Base-by-base conservation (phyloP, 805 yeast species). In the Kregervanrija fluxuum region DNA sequence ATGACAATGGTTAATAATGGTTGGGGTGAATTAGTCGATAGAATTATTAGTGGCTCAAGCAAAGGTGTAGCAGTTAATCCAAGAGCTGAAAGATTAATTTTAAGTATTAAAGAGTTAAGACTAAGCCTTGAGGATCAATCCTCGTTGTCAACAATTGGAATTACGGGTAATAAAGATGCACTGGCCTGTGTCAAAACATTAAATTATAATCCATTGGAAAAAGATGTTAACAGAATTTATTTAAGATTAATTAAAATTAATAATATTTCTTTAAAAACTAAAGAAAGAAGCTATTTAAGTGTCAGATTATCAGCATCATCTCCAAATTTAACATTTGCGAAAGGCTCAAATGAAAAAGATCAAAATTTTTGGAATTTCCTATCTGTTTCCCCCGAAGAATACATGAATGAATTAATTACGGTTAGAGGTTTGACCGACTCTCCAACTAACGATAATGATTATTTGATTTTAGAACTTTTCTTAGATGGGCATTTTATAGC, bases 1-100 rank as follows among this genome's bases (percentile, higher is more conserved):
- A 58, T 60, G 43, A 48, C 59, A 13, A 58, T 60, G 61, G 56
- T 55, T 46, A 82, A 80, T 57, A 74, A 77, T 48, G 96, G 96
- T 41, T 88, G 96, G 96, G 96, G 96, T 65, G 90, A 83, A 49
- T 65, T 85, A 41, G 75, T 84, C 16, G 88, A 86, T 54, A 70
- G 95, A 54, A 84, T 88, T 48, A 81, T 88, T 50, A 61, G 76
- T 12, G 93, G 95, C 22, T 77, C 90, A 1, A 76, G 72, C 46
- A 75, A 75, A 44, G 95, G 95, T 50, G 77, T 86, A 43, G 91
- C 90, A 4, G 74, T 85, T 30, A 85, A 86, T 48, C 89, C 91
- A 28, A 73, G 95, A 60, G 88, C 93, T 3, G 90, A 83, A 54
- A 73, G 71, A 46, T 67, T 88, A 51, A 72, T 77, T 32, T 74